Base-by-base conservation (phyloP, 2,329 filamentous ascomycete genomes). In the Exophiala dermatitidis region DNA sequence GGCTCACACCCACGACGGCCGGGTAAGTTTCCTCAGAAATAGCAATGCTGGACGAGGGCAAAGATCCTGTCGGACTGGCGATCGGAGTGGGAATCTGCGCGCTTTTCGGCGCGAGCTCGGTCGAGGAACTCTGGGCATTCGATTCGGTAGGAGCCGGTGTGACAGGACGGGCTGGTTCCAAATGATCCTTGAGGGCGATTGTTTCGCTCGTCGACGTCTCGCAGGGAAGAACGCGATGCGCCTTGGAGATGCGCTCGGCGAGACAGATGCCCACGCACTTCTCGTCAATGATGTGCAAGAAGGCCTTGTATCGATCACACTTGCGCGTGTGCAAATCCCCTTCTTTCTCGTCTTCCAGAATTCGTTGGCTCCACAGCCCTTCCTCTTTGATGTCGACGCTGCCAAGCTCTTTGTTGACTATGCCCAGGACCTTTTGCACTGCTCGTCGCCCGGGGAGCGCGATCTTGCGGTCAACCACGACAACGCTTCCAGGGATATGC, bases 191-290 rank as follows among this genome's bases (percentile, higher is more conserved):
- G 12, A 58, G 36, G 29, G 55, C 37, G 3, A 58, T 53, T 4
- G 48, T 54, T 38, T 54, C 56, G 33, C 58, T 48, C 6, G 58
- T 60, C 28, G 52, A 45, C 28, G 40, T 59, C 26, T 52, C 49
- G 28, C 36, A 50, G 9, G 53, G 56, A 4, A 57, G 49, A 31
- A 84, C 79, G 26, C 68, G 67, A 55, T 74, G 74, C 5, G 79
- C 80, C 60, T 79, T 74, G 64, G 71, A 72, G 58, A 85, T 84
- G 48, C 77, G 74, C 68, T 86, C 81, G 5, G 75, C 78, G 30
- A 86, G 70, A 63, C 81, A 79, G 12, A 81, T 70, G 2, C 81
- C 83, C 5, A 85, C 72, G 62, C 82, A 85, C 59, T 80, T 83
- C 46, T 75, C 75, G 36, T 77, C 77, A 53, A 76, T 75, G 54